A percentile compares a stretch with the other conserved stretches of the same genome.
phyloP scores from a whole-genome alignment of 202 grass and related monocot genomes.

The Hordeum pubiflorum region DNA sequence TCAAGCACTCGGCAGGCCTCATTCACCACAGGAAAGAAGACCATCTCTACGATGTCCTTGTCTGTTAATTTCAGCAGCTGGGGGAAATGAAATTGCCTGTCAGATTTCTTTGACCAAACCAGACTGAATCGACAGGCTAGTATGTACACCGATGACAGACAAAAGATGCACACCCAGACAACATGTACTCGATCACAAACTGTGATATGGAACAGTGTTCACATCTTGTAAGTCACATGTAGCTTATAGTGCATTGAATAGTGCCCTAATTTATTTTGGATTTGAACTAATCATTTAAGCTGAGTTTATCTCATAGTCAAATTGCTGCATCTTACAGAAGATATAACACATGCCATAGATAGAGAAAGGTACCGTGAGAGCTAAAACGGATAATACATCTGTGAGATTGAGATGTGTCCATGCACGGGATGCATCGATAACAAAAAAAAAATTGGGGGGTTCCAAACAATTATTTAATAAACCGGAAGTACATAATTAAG shows the following conservation, averaged over 20 bases:
- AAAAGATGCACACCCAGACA: background rate
- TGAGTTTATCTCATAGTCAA: background rate
- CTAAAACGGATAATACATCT: background rate
- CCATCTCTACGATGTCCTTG: constrained; percentile 65
- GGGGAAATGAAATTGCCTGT: constrained; percentile 9
- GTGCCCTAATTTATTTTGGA: background rate
- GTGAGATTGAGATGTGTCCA: background rate
- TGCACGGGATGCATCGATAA: background rate
- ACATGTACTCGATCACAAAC: background rate
- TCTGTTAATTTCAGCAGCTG: constrained; percentile 56
- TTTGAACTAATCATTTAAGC: background rate
- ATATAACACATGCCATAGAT: background rate
- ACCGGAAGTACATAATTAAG: background rate
- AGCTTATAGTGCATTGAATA: background rate
- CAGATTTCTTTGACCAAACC: background rate
- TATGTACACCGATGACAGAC: background rate
- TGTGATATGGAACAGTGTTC: background rate
- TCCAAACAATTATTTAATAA: background rate
- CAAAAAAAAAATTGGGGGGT: too few relatives aligned
- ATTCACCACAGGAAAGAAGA: constrained; percentile 83
- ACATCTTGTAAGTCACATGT: background rate
- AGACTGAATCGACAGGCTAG: background rate
- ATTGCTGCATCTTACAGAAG: constrained; percentile 9
- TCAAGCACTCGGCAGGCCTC: constrained; percentile 84
- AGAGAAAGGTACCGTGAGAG: background rate